Evolutionary conservation across 768 basidiomycete genomes (phyloP), one percentile per base, ranked within the genome.

Genomic region (Leccinellum rugosiceps): DNA sequence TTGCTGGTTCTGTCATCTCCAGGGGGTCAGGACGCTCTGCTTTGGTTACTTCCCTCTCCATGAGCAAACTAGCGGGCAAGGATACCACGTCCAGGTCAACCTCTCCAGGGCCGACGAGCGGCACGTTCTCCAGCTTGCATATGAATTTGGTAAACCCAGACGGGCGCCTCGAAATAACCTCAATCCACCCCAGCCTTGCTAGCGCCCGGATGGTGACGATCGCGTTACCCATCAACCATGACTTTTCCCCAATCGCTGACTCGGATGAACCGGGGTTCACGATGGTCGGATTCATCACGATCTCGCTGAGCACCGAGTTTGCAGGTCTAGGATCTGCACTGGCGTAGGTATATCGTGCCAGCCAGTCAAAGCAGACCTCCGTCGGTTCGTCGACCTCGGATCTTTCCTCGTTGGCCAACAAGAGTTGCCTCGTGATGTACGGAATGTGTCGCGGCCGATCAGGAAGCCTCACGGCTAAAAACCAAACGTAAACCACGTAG

Each of bases 291-390:
- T 82, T 83, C 81, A 88, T 86, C 51, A 96, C 79, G 52, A 94
- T 83, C 34, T 94, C 89, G 59, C 81, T 83, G 54, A 98, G 80
- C 51, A 87, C 78, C 1, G 92, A 92, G 31, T 79, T 81, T 1
- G 93, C 84, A 2, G 96, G 93, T 15, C 90, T 84, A 1, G 96
- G 95, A 68, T 97, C 94, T 15, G 94, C 93, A 65, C 89, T 94
- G 14, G 88, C 93, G 65, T 95, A 98, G 0, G 96, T 89, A 69
- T 97, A 97, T 17, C 97, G 81, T 10, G 93, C 89, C 17, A 99
- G 80, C 94, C 95, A 98, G 70, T 99, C 97, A 67, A 98, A 95
- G 73, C 93, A 96, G 34, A 98, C 96, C 68, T 98, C 93, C 0
- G 94, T 92, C 26, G 88, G 87, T 58, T 91, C 92, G 70, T 98